Evolutionary conservation across 306 rosid species (phyloP).

Genomic region (Pyrus communis): DNA sequence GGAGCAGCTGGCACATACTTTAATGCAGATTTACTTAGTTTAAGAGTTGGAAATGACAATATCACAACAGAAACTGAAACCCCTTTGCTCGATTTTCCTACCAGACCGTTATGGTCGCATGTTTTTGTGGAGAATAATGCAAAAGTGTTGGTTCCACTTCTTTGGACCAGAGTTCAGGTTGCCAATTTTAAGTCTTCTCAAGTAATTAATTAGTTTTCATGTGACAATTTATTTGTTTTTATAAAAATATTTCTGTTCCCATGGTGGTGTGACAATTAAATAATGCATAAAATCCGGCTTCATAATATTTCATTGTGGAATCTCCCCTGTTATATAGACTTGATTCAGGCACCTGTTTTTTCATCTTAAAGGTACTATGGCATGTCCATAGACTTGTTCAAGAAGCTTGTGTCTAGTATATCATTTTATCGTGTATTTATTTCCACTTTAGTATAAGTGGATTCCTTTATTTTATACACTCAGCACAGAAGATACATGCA

Average conservation of each 20-base stretch:
- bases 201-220: neutral
- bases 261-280: neutral
- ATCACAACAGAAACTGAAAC: conserved; percentile 95
- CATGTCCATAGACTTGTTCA: neutral
- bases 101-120: conserved; percentile 84
- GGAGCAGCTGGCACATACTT: conserved; percentile 99
- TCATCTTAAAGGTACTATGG: neutral
- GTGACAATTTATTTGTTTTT: neutral
- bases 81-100: conserved; percentile 95
- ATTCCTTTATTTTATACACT: neutral
- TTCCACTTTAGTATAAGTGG: neutral
- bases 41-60: conserved; percentile 89
- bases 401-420: neutral
- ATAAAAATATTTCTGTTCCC: neutral
- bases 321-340: neutral
- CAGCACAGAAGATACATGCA: neutral
- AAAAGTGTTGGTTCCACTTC: conserved; percentile 94
- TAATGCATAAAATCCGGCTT: neutral
- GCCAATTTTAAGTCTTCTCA: neutral
- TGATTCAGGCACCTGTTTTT: neutral
- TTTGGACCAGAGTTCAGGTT: conserved; percentile 99
- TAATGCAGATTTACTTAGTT: conserved; percentile 81
- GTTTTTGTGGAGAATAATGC: conserved; percentile 96
- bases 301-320: neutral
- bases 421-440: neutral